A percentile compares a stretch with the other conserved stretches of the same genome.
These are phyloP conservation scores for Saprolegnia diclina DNA, from an alignment of 352 stramenopile genomes.

Conservation along the genomic window DNA sequence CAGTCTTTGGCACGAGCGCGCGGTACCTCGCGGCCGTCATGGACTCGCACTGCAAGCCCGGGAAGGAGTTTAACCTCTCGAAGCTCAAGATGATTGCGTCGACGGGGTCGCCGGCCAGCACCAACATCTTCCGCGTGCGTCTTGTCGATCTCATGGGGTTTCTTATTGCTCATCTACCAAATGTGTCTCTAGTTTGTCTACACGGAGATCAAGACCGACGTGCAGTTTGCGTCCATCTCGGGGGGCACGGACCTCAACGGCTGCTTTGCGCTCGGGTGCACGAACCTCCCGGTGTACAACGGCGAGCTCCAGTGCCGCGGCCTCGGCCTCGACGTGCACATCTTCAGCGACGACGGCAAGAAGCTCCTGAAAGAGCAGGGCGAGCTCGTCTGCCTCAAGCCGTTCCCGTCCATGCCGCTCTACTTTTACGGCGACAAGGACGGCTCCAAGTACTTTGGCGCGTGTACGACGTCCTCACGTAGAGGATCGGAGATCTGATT, in stretches of 20 bases:
- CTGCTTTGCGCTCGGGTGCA: slow-evolving; percentile 68
- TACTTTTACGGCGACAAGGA: slow-evolving; percentile 73
- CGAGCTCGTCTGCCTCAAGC: slow-evolving; percentile 63
- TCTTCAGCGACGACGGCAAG: slow-evolving; percentile 59
- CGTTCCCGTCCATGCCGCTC: slow-evolving; percentile 81
- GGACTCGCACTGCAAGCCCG: slow-evolving; percentile 54
- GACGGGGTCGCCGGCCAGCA: slow-evolving; percentile 65
- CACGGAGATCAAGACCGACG: slow-evolving; percentile 59
- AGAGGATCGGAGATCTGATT: background rate
- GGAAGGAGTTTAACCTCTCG: slow-evolving; percentile 57
- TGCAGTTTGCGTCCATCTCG: slow-evolving; percentile 78
- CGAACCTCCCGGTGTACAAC: slow-evolving; percentile 69
- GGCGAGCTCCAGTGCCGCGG: slow-evolving; percentile 75
- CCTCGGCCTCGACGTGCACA: slow-evolving; percentile 71
- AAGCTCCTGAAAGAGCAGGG: slow-evolving; percentile 45
- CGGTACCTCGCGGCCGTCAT: slow-evolving; percentile 69
- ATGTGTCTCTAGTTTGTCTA: slow-evolving; percentile 50
- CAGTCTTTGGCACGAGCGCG: slow-evolving; percentile 69
- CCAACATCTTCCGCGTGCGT: slow-evolving; percentile 64
- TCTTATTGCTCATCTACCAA: background rate
- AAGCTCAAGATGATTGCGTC: slow-evolving; percentile 63
- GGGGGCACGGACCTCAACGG: slow-evolving; percentile 80
- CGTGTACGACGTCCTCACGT: slow-evolving; percentile 43
- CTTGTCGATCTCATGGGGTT: background rate
- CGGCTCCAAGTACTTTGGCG: slow-evolving; percentile 67